Base-by-base conservation (phyloP, 2,329 filamentous ascomycete species). In the Colletotrichum incanum region DNA sequence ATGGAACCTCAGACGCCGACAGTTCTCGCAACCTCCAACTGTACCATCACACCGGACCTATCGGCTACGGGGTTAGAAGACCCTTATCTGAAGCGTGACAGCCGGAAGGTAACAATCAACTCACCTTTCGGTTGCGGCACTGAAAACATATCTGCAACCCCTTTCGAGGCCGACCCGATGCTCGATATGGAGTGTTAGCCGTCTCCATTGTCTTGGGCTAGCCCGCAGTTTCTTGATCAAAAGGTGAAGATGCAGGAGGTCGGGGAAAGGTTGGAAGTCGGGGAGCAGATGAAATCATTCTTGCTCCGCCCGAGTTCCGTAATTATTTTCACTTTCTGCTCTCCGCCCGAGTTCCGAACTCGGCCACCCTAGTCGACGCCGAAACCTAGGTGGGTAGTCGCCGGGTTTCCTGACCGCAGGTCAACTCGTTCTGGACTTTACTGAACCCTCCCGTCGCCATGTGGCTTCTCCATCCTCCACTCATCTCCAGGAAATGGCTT, bases 91-190 rank as follows among this genome's bases (percentile, higher is more conserved):
- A 59, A 60, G 37, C 58, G 58, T 31, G 45, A 59, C 49, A 41
- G 37, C 16, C 34, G 28, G 60, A 28, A 20, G 16, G 50, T 34
- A 43, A 41, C 23, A 14, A 23, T n/a, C 23, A 37, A 59, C 66
- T 49, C 20, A 71, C 67, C 66, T 73, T 70, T 55, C 71, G 66
- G 71, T 73, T 73, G 23, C 71, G 71, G 56, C 67, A 73, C 34
- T 71, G 71, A 39, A 71, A 71, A 41, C 67, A 71, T 54, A 73
- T 73, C 66, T 73, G 66, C 34, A 69, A 26, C 23, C 71, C 66
- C 23, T 61, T 73, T 34, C 71, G 71, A 55, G 71, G 61, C 34
- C 66, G 65, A 16, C 67, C 62, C 26, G 56, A 67, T n/a, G 55
- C 45, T 60, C 63, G 67, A 31, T 60, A 61, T 61, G 62, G 62